Conservation (phyloP, 208 protist genomes). For the Jaenimonas drosophilae region DNA sequence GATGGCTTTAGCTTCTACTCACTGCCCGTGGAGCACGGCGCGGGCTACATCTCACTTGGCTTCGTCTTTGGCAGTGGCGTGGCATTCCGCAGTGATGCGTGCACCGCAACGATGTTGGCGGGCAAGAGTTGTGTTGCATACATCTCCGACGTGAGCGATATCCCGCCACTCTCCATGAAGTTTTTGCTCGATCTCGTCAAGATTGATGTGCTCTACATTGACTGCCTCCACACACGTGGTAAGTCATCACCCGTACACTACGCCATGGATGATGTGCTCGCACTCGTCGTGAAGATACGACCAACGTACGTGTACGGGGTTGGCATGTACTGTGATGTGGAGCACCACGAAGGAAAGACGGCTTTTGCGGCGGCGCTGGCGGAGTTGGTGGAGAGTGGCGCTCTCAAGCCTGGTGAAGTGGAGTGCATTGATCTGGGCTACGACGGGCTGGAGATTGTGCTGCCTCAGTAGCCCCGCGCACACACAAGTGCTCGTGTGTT, state of each 20-base stretch:
- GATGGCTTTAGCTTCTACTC: slow-evolving; percentile 43
- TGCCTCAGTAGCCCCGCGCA: slow-evolving; percentile 18
- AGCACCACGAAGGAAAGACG: slow-evolving; percentile 24
- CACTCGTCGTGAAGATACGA: slow-evolving; percentile 30
- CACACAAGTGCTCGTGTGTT: neutral
- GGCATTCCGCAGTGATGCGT: slow-evolving; percentile 38
- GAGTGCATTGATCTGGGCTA: slow-evolving; percentile 45
- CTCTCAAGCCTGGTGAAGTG: slow-evolving; percentile 18
- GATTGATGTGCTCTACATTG: slow-evolving; percentile 72
- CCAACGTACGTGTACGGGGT: slow-evolving; percentile 41
- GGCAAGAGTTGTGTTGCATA: slow-evolving; percentile 65
- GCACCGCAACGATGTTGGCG: slow-evolving; percentile 7
- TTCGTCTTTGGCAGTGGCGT: slow-evolving; percentile 77
- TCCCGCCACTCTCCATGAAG: slow-evolving; percentile 43
- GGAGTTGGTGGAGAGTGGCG: slow-evolving; percentile 11
- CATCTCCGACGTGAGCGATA: slow-evolving; percentile 62
- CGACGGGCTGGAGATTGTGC: slow-evolving; percentile 46
- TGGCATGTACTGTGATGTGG: slow-evolving; percentile 75
- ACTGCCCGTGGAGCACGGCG: slow-evolving; percentile 69
- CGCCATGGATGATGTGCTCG: slow-evolving; percentile 52
- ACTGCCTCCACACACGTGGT: slow-evolving; percentile 42
- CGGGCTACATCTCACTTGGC: slow-evolving; percentile 64
- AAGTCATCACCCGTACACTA: slow-evolving; percentile 30
- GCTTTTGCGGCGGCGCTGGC: slow-evolving; percentile 22
- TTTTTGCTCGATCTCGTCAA: slow-evolving; percentile 68